Evolutionary conservation across 2,329 filamentous ascomycete genomes (phyloP).

Genomic region (Endothia cerciana): DNA sequence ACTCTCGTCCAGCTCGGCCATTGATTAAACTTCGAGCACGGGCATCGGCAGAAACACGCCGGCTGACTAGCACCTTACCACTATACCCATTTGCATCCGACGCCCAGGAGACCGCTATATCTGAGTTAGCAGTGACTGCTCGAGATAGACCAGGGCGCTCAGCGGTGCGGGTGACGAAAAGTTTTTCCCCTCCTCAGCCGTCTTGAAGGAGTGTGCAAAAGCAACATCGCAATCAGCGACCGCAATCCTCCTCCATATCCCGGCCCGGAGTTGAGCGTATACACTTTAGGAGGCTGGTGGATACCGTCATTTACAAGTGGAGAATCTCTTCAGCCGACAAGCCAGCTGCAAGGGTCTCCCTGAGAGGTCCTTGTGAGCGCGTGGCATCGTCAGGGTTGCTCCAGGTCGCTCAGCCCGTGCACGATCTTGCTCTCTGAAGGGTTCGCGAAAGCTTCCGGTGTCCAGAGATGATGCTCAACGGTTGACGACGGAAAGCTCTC

Average conservation of each 20-base stretch:
- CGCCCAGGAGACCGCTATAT: background rate
- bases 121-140: background rate
- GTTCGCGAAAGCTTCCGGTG: background rate
- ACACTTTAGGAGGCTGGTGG: background rate
- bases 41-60: no score
- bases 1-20: no score
- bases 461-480: background rate
- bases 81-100: background rate
- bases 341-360: conserved; percentile 2
- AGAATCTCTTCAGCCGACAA: conserved; percentile 1
- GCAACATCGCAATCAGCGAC: conserved; percentile 2
- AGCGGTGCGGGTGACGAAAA: background rate
- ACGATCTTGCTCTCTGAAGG: no score
- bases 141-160: background rate
- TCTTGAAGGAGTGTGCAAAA: background rate
- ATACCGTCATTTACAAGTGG: conserved; percentile 7
- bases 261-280: background rate
- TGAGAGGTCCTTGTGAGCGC: background rate
- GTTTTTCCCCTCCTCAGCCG: background rate
- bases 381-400: background rate
- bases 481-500: background rate
- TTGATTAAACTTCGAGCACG: no score
- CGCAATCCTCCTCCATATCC: background rate
- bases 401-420: background rate
- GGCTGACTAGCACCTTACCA: background rate